Percentiles rank a stretch among this genome's conserved stretches.
Conservation (phyloP, 257 asterid species). For the Cinchona pubescens region DNA sequence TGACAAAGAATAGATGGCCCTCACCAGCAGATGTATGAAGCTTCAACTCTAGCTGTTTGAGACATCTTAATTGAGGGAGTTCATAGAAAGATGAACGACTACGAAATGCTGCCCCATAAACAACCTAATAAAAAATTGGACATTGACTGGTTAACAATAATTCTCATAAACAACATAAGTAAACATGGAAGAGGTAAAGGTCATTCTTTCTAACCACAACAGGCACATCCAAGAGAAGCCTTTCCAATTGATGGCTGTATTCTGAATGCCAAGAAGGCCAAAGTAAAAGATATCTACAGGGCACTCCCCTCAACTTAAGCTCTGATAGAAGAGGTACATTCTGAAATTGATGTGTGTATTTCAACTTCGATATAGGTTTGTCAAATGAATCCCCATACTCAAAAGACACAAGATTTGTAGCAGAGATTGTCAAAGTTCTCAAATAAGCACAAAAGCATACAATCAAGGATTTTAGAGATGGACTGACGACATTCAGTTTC, state of each 20-base stretch:
- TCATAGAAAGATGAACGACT: neutral
- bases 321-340: neutral
- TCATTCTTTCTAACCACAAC: neutral
- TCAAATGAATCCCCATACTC: neutral
- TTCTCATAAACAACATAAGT: too few species aligned
- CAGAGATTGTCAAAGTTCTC: neutral
- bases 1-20: neutral
- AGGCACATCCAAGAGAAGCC: neutral
- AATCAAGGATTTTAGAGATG: neutral
- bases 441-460: neutral
- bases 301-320: neutral
- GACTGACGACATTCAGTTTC: neutral
- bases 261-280: neutral
- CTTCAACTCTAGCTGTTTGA: neutral
- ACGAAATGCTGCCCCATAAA: neutral
- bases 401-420: slow-evolving; percentile 1
- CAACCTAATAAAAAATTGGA: neutral
- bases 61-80: too few species aligned
- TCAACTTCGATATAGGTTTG: neutral
- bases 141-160: too few species aligned
- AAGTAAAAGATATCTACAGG: neutral
- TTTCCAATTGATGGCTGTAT: neutral
- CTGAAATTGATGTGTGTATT: neutral
- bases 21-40: neutral
- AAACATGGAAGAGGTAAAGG: neutral